Base-by-base conservation (phyloP, 129 eudicot genomes). In the Gnaphalium uliginosum region DNA sequence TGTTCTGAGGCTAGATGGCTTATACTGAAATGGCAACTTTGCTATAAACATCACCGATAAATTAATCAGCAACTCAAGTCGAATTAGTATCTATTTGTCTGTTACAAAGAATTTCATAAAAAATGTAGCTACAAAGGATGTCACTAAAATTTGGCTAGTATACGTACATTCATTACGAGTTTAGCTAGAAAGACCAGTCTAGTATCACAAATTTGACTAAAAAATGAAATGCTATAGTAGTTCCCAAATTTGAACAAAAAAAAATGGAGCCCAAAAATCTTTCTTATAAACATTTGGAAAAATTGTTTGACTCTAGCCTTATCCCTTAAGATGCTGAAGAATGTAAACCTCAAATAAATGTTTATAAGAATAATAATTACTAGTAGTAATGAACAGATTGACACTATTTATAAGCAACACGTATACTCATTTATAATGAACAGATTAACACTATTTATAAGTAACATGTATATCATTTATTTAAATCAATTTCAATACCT, bases 1-100 rank as follows among this genome's bases (percentile, higher is more conserved):
- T 21, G 46, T 78, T 59, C 0, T 68, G 58, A 57, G 69, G 48
- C 8, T 41, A 54, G 24, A 68, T 43, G 54, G 18, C 60, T 74
- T 51, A 75, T 75, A 67, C 27, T 26, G 17, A 75, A 29, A 64
- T 67, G 68, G 7, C 27, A 76, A 54, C 43, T 76, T 23, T 66
- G 33, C 21, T 6, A 37, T 25, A 68, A 39, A 77, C 50, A 77
- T 39, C 59, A 68, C 27, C 7, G 8, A 66, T 30, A 59, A 27
- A 58, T 64, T 66, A 48, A 39, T 48, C 72, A 65, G 64, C 48
- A 75, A 48, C 72, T 75, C 46, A 58, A 14, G 66, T 39, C 51
- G 37, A 30, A 19, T 33, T 17, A 50, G 53, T 30, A 56, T 11
- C 29, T 4, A 61, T 3, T 19, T 48, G 23, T 3, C 64, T 65